These are phyloP conservation scores for Amanita thiersii DNA, from an alignment of 768 basidiomycete genomes.

Conservation along the genomic window DNA sequence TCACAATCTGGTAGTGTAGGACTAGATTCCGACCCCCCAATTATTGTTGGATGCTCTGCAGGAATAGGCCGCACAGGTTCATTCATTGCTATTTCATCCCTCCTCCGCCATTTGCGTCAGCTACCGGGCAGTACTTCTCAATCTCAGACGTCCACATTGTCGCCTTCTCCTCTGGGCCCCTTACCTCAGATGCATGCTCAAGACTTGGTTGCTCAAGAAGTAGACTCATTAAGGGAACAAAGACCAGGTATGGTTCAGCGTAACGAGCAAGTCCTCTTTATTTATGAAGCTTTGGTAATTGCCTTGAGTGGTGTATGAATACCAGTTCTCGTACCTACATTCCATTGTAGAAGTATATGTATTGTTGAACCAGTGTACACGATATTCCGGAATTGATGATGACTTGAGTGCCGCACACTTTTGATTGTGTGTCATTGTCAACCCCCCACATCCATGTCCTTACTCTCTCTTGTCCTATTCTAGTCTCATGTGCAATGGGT, in stretches of 20 bases:
- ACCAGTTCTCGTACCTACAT: neutral
- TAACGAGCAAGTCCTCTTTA: slow-evolving; percentile 51
- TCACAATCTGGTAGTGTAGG: slow-evolving; percentile 16
- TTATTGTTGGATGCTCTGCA: slow-evolving; percentile 80
- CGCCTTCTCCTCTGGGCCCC: slow-evolving; percentile 49
- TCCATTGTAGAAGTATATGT: neutral
- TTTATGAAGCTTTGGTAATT: slow-evolving; percentile 49
- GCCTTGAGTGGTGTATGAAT: neutral
- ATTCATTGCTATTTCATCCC: slow-evolving; percentile 73
- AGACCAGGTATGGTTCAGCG: slow-evolving; percentile 77
- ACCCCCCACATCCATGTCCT: too few relatives aligned
- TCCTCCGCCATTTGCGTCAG: slow-evolving; percentile 56
- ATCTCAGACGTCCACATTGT: slow-evolving; percentile 23
- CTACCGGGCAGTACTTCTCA: slow-evolving; percentile 27
- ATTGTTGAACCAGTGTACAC: too few relatives aligned
- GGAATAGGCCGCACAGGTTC: slow-evolving; percentile 85
- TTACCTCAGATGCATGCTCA: slow-evolving; percentile 37
- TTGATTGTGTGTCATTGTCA: too few relatives aligned
- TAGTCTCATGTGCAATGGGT: too few relatives aligned
- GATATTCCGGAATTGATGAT: too few relatives aligned
- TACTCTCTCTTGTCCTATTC: too few relatives aligned
- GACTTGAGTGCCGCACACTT: too few relatives aligned
- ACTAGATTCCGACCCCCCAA: slow-evolving; percentile 59
- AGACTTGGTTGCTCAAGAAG: slow-evolving; percentile 61
- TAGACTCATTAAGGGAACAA: slow-evolving; percentile 76